Base-by-base conservation (phyloP, 345 rosid species). In the Adansonia digitata region DNA sequence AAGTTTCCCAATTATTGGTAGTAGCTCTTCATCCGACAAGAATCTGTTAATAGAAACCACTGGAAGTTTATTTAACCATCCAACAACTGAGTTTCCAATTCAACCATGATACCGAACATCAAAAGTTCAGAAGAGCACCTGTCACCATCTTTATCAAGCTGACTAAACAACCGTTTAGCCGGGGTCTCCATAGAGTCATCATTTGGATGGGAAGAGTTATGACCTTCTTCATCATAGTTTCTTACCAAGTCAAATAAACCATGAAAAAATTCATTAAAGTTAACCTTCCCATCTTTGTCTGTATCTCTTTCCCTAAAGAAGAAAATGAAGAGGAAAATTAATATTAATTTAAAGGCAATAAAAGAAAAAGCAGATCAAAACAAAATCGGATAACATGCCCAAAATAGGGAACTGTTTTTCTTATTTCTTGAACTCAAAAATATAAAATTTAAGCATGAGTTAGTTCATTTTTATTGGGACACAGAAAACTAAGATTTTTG, bases 221-320 rank as follows among this genome's bases (percentile, higher is more conserved):
- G 89, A 81, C 56, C 81, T 77, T 90, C 97, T 77, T 96, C 99
- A 73, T 89, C 94, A 77, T 96, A 92, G 86, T 83, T 88, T 77
- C 97, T 86, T 64, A 96, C 92, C 79, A 93, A 75, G 85, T 95
- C 97, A 80, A 95, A 95, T 53, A 95, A 86, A 39, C 98, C 97
- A 52, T 88, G 97, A 81, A 85, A 96, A 81, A 90, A 96, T 85
- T 93, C 98, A 60, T 90, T 66, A 57, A 93, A 96, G 69, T 81
- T 83, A 69, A 96, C 83, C 79, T 90, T 92, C 66, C 98, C 98
- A 83, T 93, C 98, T 85, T 84, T 86, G 84, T 92, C 97, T 5
- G 92, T 77, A 87, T 96, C 98, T 80, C 99, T 84, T 85, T 96
- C 99, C 85, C 98, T 93, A 77, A 24, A 40, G n/a, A 52, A 34